phyloP scores from a whole-genome alignment of 1,284 basidiomycete species.

The Schizophyllum commune region DNA sequence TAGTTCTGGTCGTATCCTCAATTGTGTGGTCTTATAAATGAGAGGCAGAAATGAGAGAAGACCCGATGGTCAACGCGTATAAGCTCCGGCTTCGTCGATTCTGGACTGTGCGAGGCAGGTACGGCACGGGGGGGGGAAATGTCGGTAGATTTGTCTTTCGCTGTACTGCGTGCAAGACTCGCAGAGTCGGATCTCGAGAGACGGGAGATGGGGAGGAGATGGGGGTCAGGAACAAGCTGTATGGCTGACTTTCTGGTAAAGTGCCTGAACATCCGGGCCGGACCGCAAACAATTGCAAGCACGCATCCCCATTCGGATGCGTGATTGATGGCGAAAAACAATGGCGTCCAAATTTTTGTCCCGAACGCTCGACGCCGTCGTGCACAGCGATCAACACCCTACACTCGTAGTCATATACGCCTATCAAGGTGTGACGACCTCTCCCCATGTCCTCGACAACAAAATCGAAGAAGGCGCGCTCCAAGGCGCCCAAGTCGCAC shows the following conservation, averaged over 20 bases:
- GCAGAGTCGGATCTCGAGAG: too few species aligned
- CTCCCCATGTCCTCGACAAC: conserved; percentile 29
- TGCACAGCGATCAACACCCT: neutral
- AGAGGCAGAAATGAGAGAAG: too few species aligned
- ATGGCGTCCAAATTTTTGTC: conserved; percentile 2
- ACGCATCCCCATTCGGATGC: neutral
- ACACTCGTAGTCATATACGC: neutral
- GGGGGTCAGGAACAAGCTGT: too few species aligned
- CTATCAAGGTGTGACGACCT: neutral
- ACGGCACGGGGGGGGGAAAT: too few species aligned
- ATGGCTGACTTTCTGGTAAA: too few species aligned
- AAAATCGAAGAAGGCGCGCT: conserved; percentile 43
- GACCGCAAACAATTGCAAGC: neutral
- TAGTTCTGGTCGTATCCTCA: neutral
- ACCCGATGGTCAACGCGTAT: too few species aligned
- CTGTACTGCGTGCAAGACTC: too few species aligned
- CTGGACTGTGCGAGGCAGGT: too few species aligned
- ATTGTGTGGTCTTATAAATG: neutral
- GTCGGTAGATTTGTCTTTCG: too few species aligned
- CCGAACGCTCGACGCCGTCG: neutral
- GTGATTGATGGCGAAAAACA: neutral
- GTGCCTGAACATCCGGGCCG: too few species aligned
- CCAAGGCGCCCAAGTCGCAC: conserved; percentile 46
- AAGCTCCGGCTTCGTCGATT: too few species aligned
- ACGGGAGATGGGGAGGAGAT: too few species aligned